These are phyloP conservation scores for Mucor saturninus DNA, from an alignment of 371 early-diverging fungal species.

Conservation along the genomic window DNA sequence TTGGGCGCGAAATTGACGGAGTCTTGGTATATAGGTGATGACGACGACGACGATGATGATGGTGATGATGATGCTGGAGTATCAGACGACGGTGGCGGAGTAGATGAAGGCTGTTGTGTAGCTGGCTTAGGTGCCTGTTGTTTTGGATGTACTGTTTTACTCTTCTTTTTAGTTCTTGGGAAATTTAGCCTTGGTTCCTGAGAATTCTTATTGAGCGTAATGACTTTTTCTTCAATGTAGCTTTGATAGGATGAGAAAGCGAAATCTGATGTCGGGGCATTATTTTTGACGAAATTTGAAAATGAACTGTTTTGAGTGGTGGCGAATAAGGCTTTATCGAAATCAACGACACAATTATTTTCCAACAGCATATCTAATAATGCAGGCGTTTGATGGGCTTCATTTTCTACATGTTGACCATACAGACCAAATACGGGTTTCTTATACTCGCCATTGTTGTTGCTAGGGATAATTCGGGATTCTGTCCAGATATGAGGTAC, in stretches of 20 bases:
- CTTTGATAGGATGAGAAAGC: not conserved
- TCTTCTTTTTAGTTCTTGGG: slow-evolving; percentile 11
- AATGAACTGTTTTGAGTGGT: slow-evolving; percentile 8
- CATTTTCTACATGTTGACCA: slow-evolving; percentile 6
- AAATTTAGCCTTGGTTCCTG: slow-evolving; percentile 17
- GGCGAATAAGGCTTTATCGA: slow-evolving; percentile 12
- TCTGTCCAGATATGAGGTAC: slow-evolving; percentile 44
- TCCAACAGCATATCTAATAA: slow-evolving; percentile 27
- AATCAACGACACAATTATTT: slow-evolving; percentile 22
- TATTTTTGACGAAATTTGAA: slow-evolving; percentile 2
- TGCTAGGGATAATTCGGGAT: slow-evolving; percentile 30
- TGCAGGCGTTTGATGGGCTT: slow-evolving; percentile 18
- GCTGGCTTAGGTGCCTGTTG: not conserved
- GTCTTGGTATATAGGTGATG: not conserved
- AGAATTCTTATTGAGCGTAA: slow-evolving; percentile 20
- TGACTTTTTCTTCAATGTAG: slow-evolving; percentile 3
- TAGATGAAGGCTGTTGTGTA: not conserved
- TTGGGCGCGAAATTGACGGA: not conserved
- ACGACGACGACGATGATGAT: not conserved
- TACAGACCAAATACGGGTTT: slow-evolving; percentile 2
- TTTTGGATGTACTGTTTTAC: not conserved
- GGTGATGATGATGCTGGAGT: too few relatives aligned
- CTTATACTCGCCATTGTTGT: slow-evolving; percentile 21
- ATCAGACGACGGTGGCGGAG: not conserved
- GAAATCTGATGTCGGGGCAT: not conserved